Conservation (phyloP, 768 basidiomycete genomes). For the Terana coerulea region DNA sequence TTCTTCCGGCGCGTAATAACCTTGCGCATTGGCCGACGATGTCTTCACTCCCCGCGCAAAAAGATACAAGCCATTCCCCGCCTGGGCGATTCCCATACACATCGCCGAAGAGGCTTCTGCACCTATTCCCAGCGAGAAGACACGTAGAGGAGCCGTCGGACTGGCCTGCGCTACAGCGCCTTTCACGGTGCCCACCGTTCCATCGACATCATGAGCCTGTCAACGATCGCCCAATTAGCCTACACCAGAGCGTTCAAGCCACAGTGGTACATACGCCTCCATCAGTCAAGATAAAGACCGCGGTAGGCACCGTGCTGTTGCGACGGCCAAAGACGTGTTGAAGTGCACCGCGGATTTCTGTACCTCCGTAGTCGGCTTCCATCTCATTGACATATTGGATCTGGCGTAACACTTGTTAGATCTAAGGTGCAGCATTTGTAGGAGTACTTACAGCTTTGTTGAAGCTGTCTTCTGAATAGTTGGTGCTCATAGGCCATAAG, state of each 20-base stretch:
- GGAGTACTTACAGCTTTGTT: slow-evolving; percentile 33
- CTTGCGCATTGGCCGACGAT: slow-evolving; percentile 49
- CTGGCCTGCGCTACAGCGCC: not conserved
- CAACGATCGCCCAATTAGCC: too few relatives aligned
- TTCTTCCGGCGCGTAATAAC: slow-evolving; percentile 48
- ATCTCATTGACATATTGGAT: slow-evolving; percentile 8
- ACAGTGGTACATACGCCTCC: slow-evolving; percentile 36
- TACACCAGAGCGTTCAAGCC: not conserved
- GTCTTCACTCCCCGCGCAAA: slow-evolving; percentile 42
- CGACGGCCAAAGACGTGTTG: slow-evolving; percentile 34
- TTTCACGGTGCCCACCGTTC: not conserved
- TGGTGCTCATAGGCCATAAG: slow-evolving; percentile 29
- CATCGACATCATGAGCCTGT: not conserved
- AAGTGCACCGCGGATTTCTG: slow-evolving; percentile 45
- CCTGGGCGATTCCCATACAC: slow-evolving; percentile 48
- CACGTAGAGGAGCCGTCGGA: slow-evolving; percentile 21
- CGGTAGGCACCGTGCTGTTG: slow-evolving; percentile 34
- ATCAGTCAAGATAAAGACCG: slow-evolving; percentile 57
- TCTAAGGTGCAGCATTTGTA: not conserved
- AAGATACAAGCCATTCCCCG: slow-evolving; percentile 47
- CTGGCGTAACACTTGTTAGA: not conserved
- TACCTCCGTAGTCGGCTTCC: slow-evolving; percentile 41
- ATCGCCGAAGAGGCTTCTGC: slow-evolving; percentile 42
- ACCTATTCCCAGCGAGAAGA: slow-evolving; percentile 61
- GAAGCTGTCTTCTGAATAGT: not conserved